Conservation (phyloP, 1,139 yeast genomes). For the Arxiozyma heterogenica region DNA sequence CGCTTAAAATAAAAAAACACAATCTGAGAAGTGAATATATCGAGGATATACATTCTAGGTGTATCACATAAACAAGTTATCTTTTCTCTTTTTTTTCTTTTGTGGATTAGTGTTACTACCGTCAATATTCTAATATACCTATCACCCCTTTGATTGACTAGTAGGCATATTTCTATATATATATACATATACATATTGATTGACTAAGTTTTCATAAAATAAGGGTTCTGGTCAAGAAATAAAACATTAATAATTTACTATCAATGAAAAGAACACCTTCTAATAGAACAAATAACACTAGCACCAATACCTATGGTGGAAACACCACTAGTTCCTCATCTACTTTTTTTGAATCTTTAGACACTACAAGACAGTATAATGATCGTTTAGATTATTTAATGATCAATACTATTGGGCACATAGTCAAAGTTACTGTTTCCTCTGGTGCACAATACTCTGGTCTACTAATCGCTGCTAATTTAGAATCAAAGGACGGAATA, state of each 20-base stretch:
- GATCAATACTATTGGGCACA: constrained; percentile 48
- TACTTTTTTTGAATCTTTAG: constrained; percentile 22
- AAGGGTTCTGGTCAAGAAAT: neutral
- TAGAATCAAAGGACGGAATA: constrained; percentile 31
- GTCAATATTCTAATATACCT: neutral
- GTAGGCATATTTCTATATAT: no score
- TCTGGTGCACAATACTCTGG: constrained; percentile 59
- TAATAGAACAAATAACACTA: neutral
- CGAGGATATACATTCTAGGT: no score
- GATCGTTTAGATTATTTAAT: constrained; percentile 44
- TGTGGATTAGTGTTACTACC: no score
- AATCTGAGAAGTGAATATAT: neutral
- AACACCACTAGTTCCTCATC: neutral
- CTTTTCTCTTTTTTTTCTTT: no score
- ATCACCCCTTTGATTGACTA: neutral
- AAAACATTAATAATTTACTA: no score
- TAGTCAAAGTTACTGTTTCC: constrained; percentile 48
- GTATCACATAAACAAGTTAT: neutral
- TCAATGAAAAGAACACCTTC: neutral
- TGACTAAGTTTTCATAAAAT: no score
- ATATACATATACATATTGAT: no score
- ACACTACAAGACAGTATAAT: constrained; percentile 30
- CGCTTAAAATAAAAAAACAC: neutral
- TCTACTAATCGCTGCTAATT: constrained; percentile 40
- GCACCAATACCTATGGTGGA: constrained; percentile 3